phyloP scores from a whole-genome alignment of 169 alveolate genomes.

The Blepharisma undulans region DNA sequence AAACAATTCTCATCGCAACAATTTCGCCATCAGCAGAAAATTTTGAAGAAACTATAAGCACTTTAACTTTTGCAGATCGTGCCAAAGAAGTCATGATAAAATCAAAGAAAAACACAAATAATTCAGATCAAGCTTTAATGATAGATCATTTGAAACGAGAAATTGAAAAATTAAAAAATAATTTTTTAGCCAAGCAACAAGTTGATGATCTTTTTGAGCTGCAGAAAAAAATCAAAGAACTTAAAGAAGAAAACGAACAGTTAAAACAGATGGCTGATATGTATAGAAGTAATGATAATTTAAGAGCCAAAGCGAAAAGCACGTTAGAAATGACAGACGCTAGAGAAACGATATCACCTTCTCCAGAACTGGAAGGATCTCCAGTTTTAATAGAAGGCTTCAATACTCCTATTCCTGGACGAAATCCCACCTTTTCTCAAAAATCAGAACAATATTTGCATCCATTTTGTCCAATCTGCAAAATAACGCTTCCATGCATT shows the following conservation, averaged over 20 bases:
- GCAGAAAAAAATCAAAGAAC: constrained; percentile 61
- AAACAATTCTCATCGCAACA: constrained; percentile 90
- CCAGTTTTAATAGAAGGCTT: background rate
- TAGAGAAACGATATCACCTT: background rate
- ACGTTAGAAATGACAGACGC: background rate
- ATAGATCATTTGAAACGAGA: constrained; percentile 56
- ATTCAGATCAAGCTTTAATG: constrained; percentile 45
- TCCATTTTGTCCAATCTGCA: background rate
- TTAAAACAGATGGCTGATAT: constrained; percentile 33
- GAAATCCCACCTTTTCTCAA: background rate
- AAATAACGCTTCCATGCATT: background rate
- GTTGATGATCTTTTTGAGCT: constrained; percentile 35
- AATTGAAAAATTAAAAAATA: constrained; percentile 51
- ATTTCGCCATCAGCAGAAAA: constrained; percentile 87
- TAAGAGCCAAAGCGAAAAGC: background rate
- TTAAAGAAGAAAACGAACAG: constrained; percentile 79
- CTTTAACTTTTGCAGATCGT: constrained; percentile 89
- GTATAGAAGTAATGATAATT: background rate
- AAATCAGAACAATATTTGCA: background rate
- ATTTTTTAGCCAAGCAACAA: constrained; percentile 41
- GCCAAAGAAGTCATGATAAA: constrained; percentile 60
- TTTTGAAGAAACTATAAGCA: constrained; percentile 88
- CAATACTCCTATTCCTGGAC: background rate
- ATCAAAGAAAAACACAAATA: constrained; percentile 47
- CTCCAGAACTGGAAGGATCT: background rate